Evolutionary conservation across 371 early-diverging fungal genomes (phyloP).

Genomic region (Saksenaea vasiformis): DNA sequence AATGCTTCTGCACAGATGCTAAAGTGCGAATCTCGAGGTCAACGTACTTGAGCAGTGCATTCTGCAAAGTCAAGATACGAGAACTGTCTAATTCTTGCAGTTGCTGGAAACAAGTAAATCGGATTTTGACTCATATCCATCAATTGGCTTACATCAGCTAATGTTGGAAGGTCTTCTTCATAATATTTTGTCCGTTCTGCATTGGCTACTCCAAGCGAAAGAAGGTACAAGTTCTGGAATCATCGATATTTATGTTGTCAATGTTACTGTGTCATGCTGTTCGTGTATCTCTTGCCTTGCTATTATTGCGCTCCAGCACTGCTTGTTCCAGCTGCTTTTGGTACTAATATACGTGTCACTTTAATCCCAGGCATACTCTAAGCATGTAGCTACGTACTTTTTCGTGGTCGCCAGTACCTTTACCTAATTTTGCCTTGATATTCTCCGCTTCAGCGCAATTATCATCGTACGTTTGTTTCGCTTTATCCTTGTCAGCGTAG

Average conservation of each 20-base stretch:
- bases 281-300: slow-evolving; percentile 56
- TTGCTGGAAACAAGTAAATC: slow-evolving; percentile 41
- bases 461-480: slow-evolving; percentile 69
- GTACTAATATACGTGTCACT: slow-evolving; percentile 26
- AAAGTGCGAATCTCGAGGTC: slow-evolving; percentile 47
- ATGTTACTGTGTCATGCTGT: neutral
- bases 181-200: slow-evolving; percentile 62
- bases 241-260: neutral
- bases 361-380: neutral
- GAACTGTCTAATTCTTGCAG: slow-evolving; percentile 60
- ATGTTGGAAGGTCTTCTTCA: slow-evolving; percentile 58
- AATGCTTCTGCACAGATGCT: slow-evolving; percentile 35
- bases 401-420: slow-evolving; percentile 41
- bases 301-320: slow-evolving; percentile 75
- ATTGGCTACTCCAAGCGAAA: slow-evolving; percentile 63
- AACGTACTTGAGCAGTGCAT: slow-evolving; percentile 50
- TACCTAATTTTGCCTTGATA: slow-evolving; percentile 31
- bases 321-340: slow-evolving; percentile 64
- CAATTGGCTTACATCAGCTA: slow-evolving; percentile 56
- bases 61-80: slow-evolving; percentile 50
- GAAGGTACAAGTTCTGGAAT: slow-evolving; percentile 65
- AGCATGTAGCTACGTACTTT: slow-evolving; percentile 24
- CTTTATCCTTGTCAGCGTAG: slow-evolving; percentile 72
- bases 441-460: slow-evolving; percentile 70
- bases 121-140: neutral